Evolutionary conservation across 2,329 filamentous ascomycete genomes (phyloP).

Genomic region (Biscogniauxia sp.): DNA sequence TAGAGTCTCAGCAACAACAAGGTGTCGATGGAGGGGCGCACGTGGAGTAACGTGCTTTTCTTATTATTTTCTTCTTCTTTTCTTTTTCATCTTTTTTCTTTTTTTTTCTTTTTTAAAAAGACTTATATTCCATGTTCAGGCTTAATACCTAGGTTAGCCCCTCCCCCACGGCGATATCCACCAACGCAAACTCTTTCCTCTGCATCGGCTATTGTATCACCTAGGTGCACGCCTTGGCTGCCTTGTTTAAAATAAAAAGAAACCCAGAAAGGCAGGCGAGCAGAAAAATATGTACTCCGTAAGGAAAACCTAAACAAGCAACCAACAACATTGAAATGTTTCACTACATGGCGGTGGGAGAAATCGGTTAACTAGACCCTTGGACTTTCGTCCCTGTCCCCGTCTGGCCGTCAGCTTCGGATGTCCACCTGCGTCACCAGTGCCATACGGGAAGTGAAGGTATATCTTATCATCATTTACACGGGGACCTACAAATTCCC

Average conservation of each 20-base stretch:
- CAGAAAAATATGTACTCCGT: no score
- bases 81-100: not conserved
- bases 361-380: not conserved
- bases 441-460: not conserved
- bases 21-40: not conserved
- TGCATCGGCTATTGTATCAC: not conserved
- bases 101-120: not conserved
- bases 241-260: not conserved
- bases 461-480: conserved; percentile 2
- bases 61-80: no score
- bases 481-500: not conserved
- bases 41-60: not conserved
- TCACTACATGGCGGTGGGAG: not conserved
- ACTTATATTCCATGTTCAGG: not conserved
- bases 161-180: not conserved
- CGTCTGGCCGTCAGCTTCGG: not conserved
- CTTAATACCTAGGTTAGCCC: not conserved
- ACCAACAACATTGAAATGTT: not conserved
- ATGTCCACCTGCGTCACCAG: not conserved
- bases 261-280: no score
- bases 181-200: conserved; percentile 3
- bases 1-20: not conserved
- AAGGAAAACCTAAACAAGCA: not conserved
- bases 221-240: not conserved
- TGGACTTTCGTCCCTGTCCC: not conserved